Percentiles rank a stretch among this genome's conserved stretches.
These are phyloP conservation scores for Megacollybia marginata DNA, from an alignment of 768 basidiomycete genomes.

Conservation along the genomic window DNA sequence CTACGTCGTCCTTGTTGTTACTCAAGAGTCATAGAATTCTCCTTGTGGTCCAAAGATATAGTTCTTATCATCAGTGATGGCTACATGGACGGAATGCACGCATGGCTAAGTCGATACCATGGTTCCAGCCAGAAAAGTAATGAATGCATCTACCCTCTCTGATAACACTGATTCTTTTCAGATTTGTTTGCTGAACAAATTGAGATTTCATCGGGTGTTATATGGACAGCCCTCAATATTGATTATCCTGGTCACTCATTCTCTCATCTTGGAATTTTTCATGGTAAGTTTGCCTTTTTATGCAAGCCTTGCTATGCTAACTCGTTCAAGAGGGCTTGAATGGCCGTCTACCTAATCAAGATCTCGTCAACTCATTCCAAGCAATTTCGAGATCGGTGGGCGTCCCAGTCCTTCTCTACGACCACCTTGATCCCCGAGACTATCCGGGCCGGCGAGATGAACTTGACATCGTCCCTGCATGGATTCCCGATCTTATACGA, in stretches of 20 bases:
- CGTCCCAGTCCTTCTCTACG: constrained; percentile 76
- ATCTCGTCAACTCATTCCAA: constrained; percentile 78
- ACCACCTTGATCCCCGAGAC: constrained; percentile 54
- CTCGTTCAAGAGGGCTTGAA: constrained; percentile 77
- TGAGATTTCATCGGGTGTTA: constrained; percentile 68
- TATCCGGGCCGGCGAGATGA: constrained; percentile 20
- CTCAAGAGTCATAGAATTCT: constrained; percentile 47
- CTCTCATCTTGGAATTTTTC: constrained; percentile 91
- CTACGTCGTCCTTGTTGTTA: not conserved
- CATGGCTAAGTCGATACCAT: constrained; percentile 85
- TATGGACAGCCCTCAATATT: constrained; percentile 92
- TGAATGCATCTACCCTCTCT: not conserved
- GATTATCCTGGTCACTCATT: constrained; percentile 98
- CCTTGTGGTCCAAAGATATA: constrained; percentile 93
- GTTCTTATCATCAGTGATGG: constrained; percentile 86
- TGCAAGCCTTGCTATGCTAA: constrained; percentile 1
- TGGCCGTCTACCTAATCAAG: constrained; percentile 93
- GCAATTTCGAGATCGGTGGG: constrained; percentile 67
- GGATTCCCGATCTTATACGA: constrained; percentile 39
- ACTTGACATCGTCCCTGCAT: constrained; percentile 27
- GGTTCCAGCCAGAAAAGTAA: constrained; percentile 58
- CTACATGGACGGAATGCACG: constrained; percentile 87
- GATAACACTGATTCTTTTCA: constrained; percentile 18
- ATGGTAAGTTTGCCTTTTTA: constrained; percentile 46
- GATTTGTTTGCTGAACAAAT: constrained; percentile 64